Conservation (phyloP, 176 grass and related monocot genomes). For the Melocanna baccifera region DNA sequence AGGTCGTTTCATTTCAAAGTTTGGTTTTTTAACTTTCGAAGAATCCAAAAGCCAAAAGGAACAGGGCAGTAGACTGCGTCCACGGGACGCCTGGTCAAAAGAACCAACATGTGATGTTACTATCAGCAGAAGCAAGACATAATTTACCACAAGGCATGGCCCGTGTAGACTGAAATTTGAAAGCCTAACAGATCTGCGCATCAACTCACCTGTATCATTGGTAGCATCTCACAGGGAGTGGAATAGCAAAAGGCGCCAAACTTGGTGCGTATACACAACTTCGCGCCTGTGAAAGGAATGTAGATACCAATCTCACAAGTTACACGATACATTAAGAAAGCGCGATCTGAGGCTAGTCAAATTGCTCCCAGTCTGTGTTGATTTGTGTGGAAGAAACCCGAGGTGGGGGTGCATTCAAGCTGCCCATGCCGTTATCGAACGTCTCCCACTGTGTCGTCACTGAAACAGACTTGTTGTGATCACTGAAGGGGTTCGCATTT, state of each 20-base stretch:
- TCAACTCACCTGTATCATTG: constrained; percentile 16
- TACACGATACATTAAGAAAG: constrained; percentile 26
- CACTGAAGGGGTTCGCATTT: constrained; percentile 54
- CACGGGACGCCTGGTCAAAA: no score
- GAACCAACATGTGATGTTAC: not conserved
- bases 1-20: no score
- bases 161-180: not conserved
- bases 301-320: constrained; percentile 11
- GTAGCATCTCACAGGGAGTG: constrained; percentile 26
- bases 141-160: not conserved
- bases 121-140: not conserved
- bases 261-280: constrained; percentile 39
- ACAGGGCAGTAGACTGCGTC: no score
- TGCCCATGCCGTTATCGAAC: constrained; percentile 61
- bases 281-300: not conserved
- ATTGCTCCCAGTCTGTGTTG: constrained; percentile 62
- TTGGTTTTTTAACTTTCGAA: no score
- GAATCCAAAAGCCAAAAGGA: no score
- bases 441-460: constrained; percentile 70
- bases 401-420: constrained; percentile 56
- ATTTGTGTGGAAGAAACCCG: constrained; percentile 43
- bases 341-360: constrained; percentile 38
- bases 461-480: constrained; percentile 48
- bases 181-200: not conserved
- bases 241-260: constrained; percentile 29